Percentiles rank a stretch among this genome's conserved stretches.
These are phyloP conservation scores for Nicotiana sylvestris DNA, from an alignment of 257 asterid species.

Conservation along the genomic window DNA sequence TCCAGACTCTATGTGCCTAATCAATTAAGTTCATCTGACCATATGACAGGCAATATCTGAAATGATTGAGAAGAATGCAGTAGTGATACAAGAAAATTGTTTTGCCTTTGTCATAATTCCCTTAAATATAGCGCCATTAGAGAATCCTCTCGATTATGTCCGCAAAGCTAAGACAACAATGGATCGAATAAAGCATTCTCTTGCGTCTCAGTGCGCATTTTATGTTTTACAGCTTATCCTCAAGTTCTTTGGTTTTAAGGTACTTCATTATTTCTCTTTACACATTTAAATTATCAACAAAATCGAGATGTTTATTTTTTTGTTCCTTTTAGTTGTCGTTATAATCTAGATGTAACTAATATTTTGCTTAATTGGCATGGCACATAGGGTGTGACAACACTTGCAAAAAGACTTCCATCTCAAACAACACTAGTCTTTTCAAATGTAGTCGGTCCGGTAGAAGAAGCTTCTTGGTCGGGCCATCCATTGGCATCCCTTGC, in stretches of 20 bases:
- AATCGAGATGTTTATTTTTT: background rate
- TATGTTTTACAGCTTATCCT: background rate
- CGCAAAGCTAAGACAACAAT: constrained; percentile 1
- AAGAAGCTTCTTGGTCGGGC: background rate
- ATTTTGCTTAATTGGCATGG: background rate
- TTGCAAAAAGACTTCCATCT: background rate
- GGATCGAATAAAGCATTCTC: background rate
- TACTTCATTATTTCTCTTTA: background rate
- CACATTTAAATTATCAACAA: background rate
- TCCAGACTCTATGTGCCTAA: background rate
- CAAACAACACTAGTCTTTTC: constrained; percentile 1
- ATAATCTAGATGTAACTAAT: background rate
- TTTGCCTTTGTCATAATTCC: background rate
- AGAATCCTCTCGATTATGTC: background rate
- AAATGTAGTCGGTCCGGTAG: constrained; percentile 3
- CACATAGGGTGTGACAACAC: background rate
- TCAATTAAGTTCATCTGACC: background rate
- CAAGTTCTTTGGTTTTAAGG: background rate
- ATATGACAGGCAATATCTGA: background rate
- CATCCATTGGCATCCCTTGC: constrained; percentile 2
- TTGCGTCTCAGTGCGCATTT: background rate
- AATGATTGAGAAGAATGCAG: background rate
- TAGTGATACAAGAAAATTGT: background rate
- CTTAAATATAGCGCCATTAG: background rate
- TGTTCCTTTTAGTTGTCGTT: background rate